phyloP scores from a whole-genome alignment of 768 basidiomycete genomes.

The Macrolepiota albuminosa region DNA sequence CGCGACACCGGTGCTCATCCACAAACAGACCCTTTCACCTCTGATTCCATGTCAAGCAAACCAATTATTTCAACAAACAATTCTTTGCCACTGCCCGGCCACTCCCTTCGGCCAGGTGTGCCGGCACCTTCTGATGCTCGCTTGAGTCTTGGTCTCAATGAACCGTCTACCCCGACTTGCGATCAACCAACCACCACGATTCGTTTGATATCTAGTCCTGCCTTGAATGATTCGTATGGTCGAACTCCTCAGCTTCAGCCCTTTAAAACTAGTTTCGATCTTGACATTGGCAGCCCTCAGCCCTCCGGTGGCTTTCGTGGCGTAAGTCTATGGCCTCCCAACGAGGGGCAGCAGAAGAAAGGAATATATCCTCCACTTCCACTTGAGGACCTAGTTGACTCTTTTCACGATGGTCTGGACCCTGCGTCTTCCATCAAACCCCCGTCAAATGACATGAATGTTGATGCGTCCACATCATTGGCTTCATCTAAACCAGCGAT shows the following conservation, averaged over 20 bases:
- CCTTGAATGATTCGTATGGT: conserved; percentile 18
- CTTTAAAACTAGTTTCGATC: conserved; percentile 63
- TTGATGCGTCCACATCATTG: conserved; percentile 29
- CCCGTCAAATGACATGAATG: conserved; percentile 12
- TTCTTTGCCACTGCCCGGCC: conserved; percentile 53
- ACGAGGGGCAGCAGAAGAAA: conserved; percentile 14
- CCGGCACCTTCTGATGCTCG: conserved; percentile 59
- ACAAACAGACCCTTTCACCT: conserved; percentile 46
- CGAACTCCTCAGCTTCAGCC: conserved; percentile 63
- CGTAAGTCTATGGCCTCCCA: conserved; percentile 27
- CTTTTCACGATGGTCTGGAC: conserved; percentile 16
- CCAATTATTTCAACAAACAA: conserved; percentile 19
- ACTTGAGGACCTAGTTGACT: conserved; percentile 22
- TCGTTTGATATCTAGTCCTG: conserved; percentile 38
- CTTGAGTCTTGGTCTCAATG: conserved; percentile 49
- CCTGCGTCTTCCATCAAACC: conserved; percentile 7
- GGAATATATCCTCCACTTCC: conserved; percentile 38
- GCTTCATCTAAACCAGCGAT: conserved; percentile 1
- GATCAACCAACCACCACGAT: conserved; percentile 47
- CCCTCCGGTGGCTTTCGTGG: conserved; percentile 17
- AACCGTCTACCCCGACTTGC: conserved; percentile 35
- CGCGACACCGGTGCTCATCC: conserved; percentile 30
- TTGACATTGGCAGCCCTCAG: conserved; percentile 54
- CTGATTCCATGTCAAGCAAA: conserved; percentile 22
- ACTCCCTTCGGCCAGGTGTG: conserved; percentile 50